These are phyloP conservation scores for Gentiana straminea DNA, from an alignment of 257 asterid genomes.

Conservation along the genomic window DNA sequence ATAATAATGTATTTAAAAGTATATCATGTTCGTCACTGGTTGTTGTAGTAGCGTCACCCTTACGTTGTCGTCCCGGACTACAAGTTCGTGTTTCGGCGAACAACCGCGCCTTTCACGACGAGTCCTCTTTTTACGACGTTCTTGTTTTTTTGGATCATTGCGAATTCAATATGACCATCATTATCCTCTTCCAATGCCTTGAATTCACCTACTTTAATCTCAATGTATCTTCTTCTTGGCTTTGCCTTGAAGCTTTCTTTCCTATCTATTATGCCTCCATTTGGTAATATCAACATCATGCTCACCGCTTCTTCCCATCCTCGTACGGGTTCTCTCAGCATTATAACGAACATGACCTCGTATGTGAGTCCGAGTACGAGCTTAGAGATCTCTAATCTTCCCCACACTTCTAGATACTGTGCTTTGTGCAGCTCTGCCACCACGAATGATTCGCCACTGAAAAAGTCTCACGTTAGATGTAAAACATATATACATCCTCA, in stretches of 20 bases:
- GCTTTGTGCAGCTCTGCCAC: constrained; percentile 4
- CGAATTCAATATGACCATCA: not conserved
- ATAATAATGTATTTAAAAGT: too few relatives aligned
- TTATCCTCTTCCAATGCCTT: not conserved
- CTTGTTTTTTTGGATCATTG: not conserved
- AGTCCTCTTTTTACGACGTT: not conserved
- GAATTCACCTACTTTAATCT: not conserved
- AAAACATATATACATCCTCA: too few relatives aligned
- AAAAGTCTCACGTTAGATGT: too few relatives aligned
- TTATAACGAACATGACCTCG: constrained; percentile 5
- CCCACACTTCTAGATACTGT: not conserved
- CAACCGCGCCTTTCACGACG: not conserved
- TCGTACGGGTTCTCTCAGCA: constrained; percentile 1
- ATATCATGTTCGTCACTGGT: too few relatives aligned
- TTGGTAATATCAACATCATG: not conserved
- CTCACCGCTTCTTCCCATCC: constrained; percentile 8
- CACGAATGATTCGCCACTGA: constrained; percentile 1
- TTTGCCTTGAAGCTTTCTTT: constrained; percentile 1
- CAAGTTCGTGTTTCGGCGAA: not conserved
- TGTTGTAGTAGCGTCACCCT: too few relatives aligned
- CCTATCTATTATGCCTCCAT: constrained; percentile 1
- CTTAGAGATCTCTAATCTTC: not conserved
- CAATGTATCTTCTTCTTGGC: constrained; percentile 1
- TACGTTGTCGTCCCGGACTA: too few relatives aligned
- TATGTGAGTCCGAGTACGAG: constrained; percentile 2